Evolutionary conservation across 2,329 filamentous ascomycete species (phyloP).

Genomic region (Paraphaeosphaeria minitans): DNA sequence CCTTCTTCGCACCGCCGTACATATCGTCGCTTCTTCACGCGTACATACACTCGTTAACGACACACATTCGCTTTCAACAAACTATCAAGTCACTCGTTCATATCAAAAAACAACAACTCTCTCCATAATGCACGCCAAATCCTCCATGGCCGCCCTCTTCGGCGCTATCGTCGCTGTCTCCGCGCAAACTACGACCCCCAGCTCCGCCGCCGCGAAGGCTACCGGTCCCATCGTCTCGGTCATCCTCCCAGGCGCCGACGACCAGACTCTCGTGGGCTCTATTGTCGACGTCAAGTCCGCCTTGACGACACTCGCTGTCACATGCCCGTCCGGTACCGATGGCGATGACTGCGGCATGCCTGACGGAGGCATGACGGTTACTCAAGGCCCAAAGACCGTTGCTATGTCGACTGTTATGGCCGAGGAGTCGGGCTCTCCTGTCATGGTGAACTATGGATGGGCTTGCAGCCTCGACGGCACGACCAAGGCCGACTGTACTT

Average conservation of each 20-base stretch:
- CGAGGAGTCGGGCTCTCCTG: neutral
- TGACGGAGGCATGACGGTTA: neutral
- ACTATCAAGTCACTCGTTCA: neutral
- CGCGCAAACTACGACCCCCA: neutral
- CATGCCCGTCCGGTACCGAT: neutral
- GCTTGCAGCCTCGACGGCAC: slow-evolving; percentile 1
- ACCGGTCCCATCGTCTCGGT: neutral
- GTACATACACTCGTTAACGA: neutral
- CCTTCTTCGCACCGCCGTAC: neutral
- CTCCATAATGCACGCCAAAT: slow-evolving; percentile 3
- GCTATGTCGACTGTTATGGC: neutral
- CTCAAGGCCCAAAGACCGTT: neutral
- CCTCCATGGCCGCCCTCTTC: slow-evolving; percentile 1
- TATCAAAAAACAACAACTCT: neutral
- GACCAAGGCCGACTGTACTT: neutral
- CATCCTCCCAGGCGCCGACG: neutral
- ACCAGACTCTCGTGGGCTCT: neutral
- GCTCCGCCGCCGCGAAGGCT: neutral
- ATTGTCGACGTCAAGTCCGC: neutral
- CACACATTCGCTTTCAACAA: neutral
- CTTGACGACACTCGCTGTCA: neutral
- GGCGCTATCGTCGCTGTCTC: neutral
- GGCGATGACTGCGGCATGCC: neutral
- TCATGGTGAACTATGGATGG: neutral
- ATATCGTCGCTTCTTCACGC: neutral